Base-by-base conservation (phyloP, 352 stramenopile genomes). In the Phytophthora chlamydospora region DNA sequence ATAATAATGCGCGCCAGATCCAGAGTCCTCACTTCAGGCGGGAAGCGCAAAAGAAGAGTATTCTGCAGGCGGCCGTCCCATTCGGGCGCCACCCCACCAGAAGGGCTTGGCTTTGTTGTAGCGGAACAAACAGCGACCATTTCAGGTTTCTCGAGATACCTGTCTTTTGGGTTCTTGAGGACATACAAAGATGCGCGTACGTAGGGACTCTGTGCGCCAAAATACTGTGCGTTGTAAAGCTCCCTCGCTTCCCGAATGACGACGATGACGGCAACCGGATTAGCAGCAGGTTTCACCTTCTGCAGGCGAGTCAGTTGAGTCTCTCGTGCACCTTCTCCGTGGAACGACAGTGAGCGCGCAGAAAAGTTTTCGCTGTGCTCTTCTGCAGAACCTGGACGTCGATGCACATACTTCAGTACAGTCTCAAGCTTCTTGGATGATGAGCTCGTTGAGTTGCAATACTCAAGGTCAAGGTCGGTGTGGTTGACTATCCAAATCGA, bases 401-500 rank as follows among this genome's bases (percentile, higher is more conserved):
- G 77, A 51, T 96, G 88, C 4, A 95, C 78, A 66, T 95, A 96
- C 51, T 79, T 82, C 6, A 84, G 63, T n/a, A 88, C 72, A 7
- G 59, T 76, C 35, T 94, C 85, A 38, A 96, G 64, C 27, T 78
- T 71, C 46, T 86, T 76, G 24, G 70, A 74, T 31, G 86, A 94
- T n/a, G 79, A 88, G 42, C 84, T 94, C 33, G 76, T 81, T 38
- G 84, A 88, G 48, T 88, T 90, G 40, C 88, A 96, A 61, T 96
- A 96, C 54, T 95, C 88, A 29, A 96, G 63, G 58, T 93, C 80
- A 9, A 96, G 66, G 36, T 85, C 83, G 14, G 84, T 89, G 55
- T 96, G 88, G 32, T 96, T 96, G 11, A 96, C 85, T 55, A 96
- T 87, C 88, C 88, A 96, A 4, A 96, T 80, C 10, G 85, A 92